Evolutionary conservation across 306 rosid genomes (phyloP).

Genomic region (Mucuna pruriens): DNA sequence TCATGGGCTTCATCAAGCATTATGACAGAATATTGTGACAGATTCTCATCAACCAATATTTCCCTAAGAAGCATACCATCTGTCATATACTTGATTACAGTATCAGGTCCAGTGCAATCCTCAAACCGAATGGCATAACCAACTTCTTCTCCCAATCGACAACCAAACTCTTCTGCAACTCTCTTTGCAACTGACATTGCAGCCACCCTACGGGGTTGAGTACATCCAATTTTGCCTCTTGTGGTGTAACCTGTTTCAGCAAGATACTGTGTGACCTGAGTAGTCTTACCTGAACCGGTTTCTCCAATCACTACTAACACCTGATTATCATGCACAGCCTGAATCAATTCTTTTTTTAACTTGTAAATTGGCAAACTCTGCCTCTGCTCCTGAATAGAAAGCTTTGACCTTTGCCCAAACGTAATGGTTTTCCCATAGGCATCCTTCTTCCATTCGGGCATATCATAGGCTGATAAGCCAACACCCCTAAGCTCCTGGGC

Average conservation of each 20-base stretch:
- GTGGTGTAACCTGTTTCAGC: constrained; percentile 86
- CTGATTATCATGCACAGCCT: constrained; percentile 84
- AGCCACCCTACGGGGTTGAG: constrained; percentile 95
- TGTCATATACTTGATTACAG: constrained; percentile 90
- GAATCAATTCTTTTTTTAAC: constrained; percentile 77
- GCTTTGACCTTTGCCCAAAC: constrained; percentile 91
- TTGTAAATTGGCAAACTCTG: constrained; percentile 83
- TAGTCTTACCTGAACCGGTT: constrained; percentile 93
- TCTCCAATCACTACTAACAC: constrained; percentile 87
- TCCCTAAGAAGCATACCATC: constrained; percentile 91
- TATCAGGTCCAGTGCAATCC: constrained; percentile 85
- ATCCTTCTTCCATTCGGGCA: constrained; percentile 96
- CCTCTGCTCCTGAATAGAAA: constrained; percentile 83
- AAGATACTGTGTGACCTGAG: constrained; percentile 93
- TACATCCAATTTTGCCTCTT: constrained; percentile 83
- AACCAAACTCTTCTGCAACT: constrained; percentile 92
- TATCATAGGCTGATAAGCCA: constrained; percentile 87
- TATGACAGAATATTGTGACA: constrained; percentile 79
- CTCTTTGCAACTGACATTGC: constrained; percentile 91
- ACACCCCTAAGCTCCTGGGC: constrained; percentile 94
- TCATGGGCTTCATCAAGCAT: constrained; percentile 98
- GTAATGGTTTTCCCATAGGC: constrained; percentile 86
- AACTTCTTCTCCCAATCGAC: constrained; percentile 87
- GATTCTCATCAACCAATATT: constrained; percentile 72
- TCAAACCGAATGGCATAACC: constrained; percentile 92